phyloP scores from a whole-genome alignment of 108 stramenopile genomes.

The Skeletonema menzelii region DNA sequence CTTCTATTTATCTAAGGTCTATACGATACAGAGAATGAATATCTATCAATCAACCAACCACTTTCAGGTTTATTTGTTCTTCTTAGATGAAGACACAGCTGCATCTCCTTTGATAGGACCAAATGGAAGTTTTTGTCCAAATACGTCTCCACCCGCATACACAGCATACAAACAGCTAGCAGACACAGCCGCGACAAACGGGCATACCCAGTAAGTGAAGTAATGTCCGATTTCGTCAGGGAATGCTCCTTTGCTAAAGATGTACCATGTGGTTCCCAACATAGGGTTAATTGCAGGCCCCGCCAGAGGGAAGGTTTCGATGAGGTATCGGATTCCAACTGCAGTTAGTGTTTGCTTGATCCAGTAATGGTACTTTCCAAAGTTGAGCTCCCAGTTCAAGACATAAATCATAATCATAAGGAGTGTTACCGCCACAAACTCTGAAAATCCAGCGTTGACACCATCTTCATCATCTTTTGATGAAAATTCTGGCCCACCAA shows the following conservation, averaged over 20 bases:
- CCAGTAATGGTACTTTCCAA: conserved; percentile 84
- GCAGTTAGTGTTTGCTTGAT: conserved; percentile 90
- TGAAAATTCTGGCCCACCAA: conserved; percentile 87
- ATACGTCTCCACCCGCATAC: conserved; percentile 74
- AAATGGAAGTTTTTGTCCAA: conserved; percentile 71
- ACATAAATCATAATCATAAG: conserved; percentile 79
- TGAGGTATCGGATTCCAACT: conserved; percentile 80
- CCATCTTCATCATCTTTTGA: conserved; percentile 55
- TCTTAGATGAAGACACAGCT: conserved; percentile 29
- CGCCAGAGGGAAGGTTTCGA: conserved; percentile 77
- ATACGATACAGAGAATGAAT: conserved; percentile 2
- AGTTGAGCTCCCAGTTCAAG: conserved; percentile 84
- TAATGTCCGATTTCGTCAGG: conserved; percentile 70
- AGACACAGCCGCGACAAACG: conserved; percentile 64
- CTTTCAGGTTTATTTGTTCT: conserved; percentile 47
- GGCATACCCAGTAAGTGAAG: conserved; percentile 86
- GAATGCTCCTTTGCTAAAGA: conserved; percentile 61
- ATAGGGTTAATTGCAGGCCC: conserved; percentile 94
- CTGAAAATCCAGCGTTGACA: conserved; percentile 64
- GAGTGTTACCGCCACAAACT: conserved; percentile 71
- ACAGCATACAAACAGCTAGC: conserved; percentile 69
- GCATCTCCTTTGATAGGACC: conserved; percentile 68
- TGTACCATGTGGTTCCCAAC: conserved; percentile 82
- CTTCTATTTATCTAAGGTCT: not conserved
- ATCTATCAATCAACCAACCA: not conserved